phyloP scores from a whole-genome alignment of 129 eudicot genomes.

The Chrysanthemum makinoi region DNA sequence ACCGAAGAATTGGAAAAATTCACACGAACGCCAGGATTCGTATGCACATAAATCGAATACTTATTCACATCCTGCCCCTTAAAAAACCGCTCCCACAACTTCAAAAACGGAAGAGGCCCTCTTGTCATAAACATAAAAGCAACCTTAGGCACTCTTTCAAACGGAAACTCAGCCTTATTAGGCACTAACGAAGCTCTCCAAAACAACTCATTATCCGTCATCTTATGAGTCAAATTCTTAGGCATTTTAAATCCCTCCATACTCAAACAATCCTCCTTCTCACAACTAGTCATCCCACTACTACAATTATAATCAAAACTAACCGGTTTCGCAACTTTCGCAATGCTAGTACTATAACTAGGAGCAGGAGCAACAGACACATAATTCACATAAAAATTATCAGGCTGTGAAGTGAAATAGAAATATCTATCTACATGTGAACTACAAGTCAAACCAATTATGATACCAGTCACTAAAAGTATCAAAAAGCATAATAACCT shows the following conservation, averaged over 20 bases:
- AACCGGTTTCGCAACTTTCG: slow-evolving; percentile 10
- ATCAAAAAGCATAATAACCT: slow-evolving; percentile 46
- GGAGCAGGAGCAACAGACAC: slow-evolving; percentile 37
- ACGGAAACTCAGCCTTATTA: slow-evolving; percentile 59
- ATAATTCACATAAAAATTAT: slow-evolving; percentile 36
- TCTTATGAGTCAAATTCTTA: slow-evolving; percentile 46
- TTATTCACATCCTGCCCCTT: slow-evolving; percentile 46
- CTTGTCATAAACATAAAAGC: slow-evolving; percentile 92
- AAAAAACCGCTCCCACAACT: slow-evolving; percentile 91
- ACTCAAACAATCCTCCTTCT: slow-evolving; percentile 51
- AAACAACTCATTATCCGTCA: slow-evolving; percentile 77
- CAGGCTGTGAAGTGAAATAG: slow-evolving; percentile 45
- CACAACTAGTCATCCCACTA: slow-evolving; percentile 26
- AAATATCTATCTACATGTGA: slow-evolving; percentile 69
- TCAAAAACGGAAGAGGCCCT: slow-evolving; percentile 83
- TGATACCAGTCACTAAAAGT: slow-evolving; percentile 64
- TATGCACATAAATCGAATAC: slow-evolving; percentile 81
- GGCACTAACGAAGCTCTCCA: slow-evolving; percentile 98
- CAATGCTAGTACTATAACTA: slow-evolving; percentile 8
- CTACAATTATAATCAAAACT: slow-evolving; percentile 26
- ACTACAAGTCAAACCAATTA: slow-evolving; percentile 66
- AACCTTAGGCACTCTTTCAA: slow-evolving; percentile 72
- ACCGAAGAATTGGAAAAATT: slow-evolving; percentile 51
- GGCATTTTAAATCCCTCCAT: slow-evolving; percentile 52
- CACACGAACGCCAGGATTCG: slow-evolving; percentile 55